Evolutionary conservation across 352 stramenopile species (phyloP).

Genomic region (Phytophthora ramorum): DNA sequence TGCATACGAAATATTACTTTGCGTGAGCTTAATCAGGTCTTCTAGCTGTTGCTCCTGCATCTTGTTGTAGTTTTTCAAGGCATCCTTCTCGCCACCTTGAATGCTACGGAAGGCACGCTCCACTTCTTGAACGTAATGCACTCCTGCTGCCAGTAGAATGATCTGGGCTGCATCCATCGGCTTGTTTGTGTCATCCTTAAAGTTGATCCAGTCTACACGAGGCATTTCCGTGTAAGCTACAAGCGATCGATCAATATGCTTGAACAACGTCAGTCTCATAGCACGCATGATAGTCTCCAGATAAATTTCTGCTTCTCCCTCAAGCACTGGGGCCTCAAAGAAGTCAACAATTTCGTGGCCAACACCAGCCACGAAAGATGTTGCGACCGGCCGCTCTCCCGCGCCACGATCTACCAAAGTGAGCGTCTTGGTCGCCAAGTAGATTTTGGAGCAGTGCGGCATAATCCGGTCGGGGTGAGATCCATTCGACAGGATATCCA

Average conservation of each 20-base stretch:
- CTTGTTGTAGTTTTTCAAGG: slow-evolving; percentile 92
- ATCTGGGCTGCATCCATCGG: slow-evolving; percentile 96
- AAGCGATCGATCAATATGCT: slow-evolving; percentile 94
- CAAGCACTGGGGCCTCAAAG: slow-evolving; percentile 89
- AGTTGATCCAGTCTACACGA: slow-evolving; percentile 96
- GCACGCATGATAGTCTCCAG: slow-evolving; percentile 95
- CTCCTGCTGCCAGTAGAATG: slow-evolving; percentile 91
- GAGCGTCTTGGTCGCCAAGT: slow-evolving; percentile 94
- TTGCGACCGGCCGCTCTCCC: slow-evolving; percentile 83
- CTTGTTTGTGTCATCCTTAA: slow-evolving; percentile 89
- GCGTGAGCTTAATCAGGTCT: slow-evolving; percentile 94
- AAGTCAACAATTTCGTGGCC: slow-evolving; percentile 95
- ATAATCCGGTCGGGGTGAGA: slow-evolving; percentile 95
- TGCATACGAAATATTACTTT: slow-evolving; percentile 92
- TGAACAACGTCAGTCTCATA: slow-evolving; percentile 95
- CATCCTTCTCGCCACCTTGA: slow-evolving; percentile 80
- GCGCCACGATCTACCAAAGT: slow-evolving; percentile 69
- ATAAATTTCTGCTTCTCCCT: slow-evolving; percentile 98
- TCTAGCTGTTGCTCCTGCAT: slow-evolving; percentile 94
- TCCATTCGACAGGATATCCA: slow-evolving; percentile 97
- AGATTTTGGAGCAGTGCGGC: slow-evolving; percentile 96
- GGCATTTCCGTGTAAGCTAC: slow-evolving; percentile 91
- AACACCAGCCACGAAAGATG: slow-evolving; percentile 94
- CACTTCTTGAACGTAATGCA: slow-evolving; percentile 95
- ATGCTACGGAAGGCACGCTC: slow-evolving; percentile 87